Evolutionary conservation across 768 basidiomycete species (phyloP), one percentile per base, ranked within the genome.

Genomic region (Naganishia vaughanmartiniae): DNA sequence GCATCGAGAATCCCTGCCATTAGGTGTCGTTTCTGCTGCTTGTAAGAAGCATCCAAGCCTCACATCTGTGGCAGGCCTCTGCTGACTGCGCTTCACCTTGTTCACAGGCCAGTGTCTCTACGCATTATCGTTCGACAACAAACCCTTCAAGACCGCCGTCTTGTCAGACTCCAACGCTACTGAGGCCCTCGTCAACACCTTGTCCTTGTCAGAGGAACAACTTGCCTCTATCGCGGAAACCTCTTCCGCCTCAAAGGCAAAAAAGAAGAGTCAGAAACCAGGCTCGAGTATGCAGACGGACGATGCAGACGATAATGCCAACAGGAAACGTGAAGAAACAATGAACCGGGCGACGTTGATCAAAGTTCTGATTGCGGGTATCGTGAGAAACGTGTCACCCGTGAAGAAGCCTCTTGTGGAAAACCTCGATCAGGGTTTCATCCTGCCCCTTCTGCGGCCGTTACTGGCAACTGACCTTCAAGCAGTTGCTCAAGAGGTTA

Each of bases 121-220:
- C 80, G 91, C 95, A 71, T 83, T 97, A 31, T 91, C 92, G 1
- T 92, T 94, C 78, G 94, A 96, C 77, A 97, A 96, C 73, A 83
- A 82, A n/a, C 86, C 89, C 21, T 87, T 88, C 34, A 87, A 89
- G 65, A 79, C 86, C n/a, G 87, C 88, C 67, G 78, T 94, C 24
- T 84, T 87, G 26, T 58, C 69, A 17, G 70, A 75, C 19, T 71
- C 76, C 5, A 60, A 72, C 2, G 77, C 73, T 39, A 33, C 36
- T 10, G 65, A 36, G 5, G 69, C 53, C 21, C 53, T 65, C 36
- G 54, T 36, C 51, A 28, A 48, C 1, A 51, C 51, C 14, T 15
- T 65, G 14, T n/a, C 31, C 15, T 28, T 58, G 63, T 54, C 60
- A 11, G 63, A 65, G 34, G 39, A 54, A 24, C n/a, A 48, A 17